These are phyloP conservation scores for Colletotrichum abscissum DNA, from an alignment of 2,329 filamentous ascomycete genomes.

Conservation along the genomic window DNA sequence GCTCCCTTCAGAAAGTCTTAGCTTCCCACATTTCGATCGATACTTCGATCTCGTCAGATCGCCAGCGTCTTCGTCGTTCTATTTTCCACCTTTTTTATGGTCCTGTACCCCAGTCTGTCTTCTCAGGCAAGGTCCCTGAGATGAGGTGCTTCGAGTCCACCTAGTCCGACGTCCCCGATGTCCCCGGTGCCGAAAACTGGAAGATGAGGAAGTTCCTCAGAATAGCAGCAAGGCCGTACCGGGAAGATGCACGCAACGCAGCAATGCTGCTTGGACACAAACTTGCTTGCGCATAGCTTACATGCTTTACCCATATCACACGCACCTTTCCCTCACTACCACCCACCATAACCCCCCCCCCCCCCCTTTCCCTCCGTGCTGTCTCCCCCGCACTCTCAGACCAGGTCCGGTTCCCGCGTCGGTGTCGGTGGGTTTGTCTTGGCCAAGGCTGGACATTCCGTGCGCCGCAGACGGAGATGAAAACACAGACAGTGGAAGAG, in stretches of 20 bases:
- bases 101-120: neutral
- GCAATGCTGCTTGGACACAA: neutral
- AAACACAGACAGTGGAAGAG: neutral
- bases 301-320: neutral
- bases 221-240: slow-evolving; percentile 15
- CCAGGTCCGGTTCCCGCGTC: slow-evolving; percentile 2
- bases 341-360: neutral
- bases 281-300: neutral
- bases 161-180: neutral
- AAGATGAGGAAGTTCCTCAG: slow-evolving; percentile 24
- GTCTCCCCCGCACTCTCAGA: neutral
- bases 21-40: neutral
- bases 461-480: neutral
- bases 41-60: neutral
- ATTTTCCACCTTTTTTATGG: slow-evolving; percentile 20
- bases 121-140: slow-evolving; percentile 17
- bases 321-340: slow-evolving; percentile 12
- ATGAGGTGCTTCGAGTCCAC: neutral
- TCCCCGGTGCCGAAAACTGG: neutral
- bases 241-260: slow-evolving; percentile 13
- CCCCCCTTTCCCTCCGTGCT: neutral
- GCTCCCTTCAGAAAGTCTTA: neutral
- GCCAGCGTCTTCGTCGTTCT: neutral
- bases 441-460: slow-evolving; percentile 24
- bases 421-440: slow-evolving; percentile 22